Evolutionary conservation across 805 yeast genomes (phyloP), one percentile per base, ranked within the genome.

Genomic region (Wickerhamomyces canadensis): DNA sequence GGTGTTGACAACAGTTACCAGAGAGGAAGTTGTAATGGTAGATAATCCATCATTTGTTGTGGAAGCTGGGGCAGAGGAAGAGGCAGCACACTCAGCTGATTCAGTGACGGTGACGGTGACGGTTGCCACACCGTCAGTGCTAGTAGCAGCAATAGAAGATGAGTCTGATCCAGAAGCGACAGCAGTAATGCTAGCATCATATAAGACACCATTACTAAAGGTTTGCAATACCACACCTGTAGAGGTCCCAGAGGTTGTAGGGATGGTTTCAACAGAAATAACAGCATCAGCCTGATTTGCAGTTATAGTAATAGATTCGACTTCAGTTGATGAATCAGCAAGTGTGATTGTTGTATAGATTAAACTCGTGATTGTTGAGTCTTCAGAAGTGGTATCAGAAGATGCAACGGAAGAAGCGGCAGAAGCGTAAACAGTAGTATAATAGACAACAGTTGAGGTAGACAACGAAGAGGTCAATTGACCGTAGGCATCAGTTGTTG

Each of bases 31-130:
- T 5, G 31, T 18, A 16, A 36, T n/a, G 14, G 47, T 25, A 6
- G 45, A 29, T 7, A 11, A 14, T 17, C 21, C 15, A 17, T 8
- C 19, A 28, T 19, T 17, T 7, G 23, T 21, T 7, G 23, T 27
- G 11, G 21, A 17, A 19, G 32, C 15, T 29, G 12, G 17, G 18
- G 14, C 5, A 9, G 12, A 15, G 18, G 14, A 13, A 9, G 7
- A 13, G 16, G 38, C 41, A 27, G 38, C 35, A 31, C 48, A 42
- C 24, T 42, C 37, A 11, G 45, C 34, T 7, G 55, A 43, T 13
- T 51, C 51, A 2, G 55, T 50, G 16, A 44, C 52, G 4, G 57
- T 51, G 29, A 47, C 46, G 9, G 48, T 43, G 11, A 31, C 38
- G 7, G 32, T 24, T n/a, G 27, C 16, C 12, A 27, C 23, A 18